phyloP scores from a whole-genome alignment of 345 rosid species.

The Turritis glabra region DNA sequence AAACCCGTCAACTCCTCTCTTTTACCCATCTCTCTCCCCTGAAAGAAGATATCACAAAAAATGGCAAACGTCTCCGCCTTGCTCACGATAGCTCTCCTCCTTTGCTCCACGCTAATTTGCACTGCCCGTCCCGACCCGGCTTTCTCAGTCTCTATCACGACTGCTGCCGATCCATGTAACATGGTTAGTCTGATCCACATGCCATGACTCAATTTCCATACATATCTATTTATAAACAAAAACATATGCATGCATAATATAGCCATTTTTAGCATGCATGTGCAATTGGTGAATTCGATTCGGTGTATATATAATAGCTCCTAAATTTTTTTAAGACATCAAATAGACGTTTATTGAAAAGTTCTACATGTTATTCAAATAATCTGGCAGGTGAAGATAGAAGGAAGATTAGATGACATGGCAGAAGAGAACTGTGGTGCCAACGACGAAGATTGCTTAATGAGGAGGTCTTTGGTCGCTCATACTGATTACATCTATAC shows the following conservation, averaged over 20 bases:
- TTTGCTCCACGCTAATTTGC: conserved; percentile 35
- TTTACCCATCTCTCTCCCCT: not conserved
- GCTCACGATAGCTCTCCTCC: conserved; percentile 35
- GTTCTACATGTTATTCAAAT: not conserved
- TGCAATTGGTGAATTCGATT: not conserved
- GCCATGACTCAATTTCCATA: not conserved
- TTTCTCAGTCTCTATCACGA: conserved; percentile 1
- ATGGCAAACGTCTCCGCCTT: conserved; percentile 32
- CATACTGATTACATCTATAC: conserved; percentile 63
- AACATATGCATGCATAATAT: not conserved
- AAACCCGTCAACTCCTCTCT: conserved; percentile 5
- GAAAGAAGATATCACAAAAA: not conserved
- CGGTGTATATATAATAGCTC: not conserved
- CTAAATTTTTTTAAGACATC: no score
- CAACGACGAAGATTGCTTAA: conserved; percentile 60
- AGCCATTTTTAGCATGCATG: not conserved
- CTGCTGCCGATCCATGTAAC: conserved; percentile 19
- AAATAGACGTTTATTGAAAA: not conserved
- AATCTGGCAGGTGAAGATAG: conserved; percentile 26
- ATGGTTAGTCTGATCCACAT: conserved; percentile 24
- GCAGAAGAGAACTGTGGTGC: conserved; percentile 49
- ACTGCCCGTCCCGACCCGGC: conserved; percentile 27
- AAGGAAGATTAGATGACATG: conserved; percentile 21
- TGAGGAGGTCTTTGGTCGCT: conserved; percentile 62
- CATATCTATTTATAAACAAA: not conserved